A percentile compares a stretch with the other conserved stretches of the same genome.
Evolutionary conservation across 352 stramenopile genomes (phyloP).

Genomic region (Phytophthora nicotianae): DNA sequence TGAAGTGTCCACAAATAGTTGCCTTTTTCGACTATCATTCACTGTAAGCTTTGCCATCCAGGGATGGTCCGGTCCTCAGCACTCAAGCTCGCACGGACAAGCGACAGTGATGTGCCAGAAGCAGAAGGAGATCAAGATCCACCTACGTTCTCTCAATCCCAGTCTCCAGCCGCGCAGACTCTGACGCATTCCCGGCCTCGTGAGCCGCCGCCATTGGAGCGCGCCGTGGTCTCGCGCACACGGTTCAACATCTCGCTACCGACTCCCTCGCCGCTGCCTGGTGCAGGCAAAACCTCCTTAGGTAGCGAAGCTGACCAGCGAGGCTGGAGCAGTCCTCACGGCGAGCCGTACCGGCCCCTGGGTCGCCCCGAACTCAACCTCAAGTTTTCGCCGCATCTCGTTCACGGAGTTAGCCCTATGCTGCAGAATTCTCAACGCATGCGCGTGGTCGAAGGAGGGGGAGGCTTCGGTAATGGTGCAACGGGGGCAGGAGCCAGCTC

Average conservation of each 20-base stretch:
- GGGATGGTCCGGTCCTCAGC: slow-evolving; percentile 5
- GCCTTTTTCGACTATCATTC: background rate
- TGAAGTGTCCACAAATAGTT: slow-evolving; percentile 16
- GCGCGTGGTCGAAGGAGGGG: slow-evolving; percentile 26
- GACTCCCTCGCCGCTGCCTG: background rate
- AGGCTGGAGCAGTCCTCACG: slow-evolving; percentile 75
- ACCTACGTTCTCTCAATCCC: background rate
- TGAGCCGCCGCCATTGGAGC: slow-evolving; percentile 38
- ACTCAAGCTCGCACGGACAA: background rate
- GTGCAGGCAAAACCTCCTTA: slow-evolving; percentile 1
- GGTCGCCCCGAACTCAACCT: slow-evolving; percentile 70
- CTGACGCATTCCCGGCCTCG: background rate
- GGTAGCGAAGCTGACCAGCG: slow-evolving; percentile 26
- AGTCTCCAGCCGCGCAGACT: background rate
- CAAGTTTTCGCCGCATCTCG: slow-evolving; percentile 65
- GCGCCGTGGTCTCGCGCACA: slow-evolving; percentile 57
- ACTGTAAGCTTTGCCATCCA: background rate
- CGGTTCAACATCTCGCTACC: slow-evolving; percentile 59
- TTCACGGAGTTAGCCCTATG: slow-evolving; percentile 34
- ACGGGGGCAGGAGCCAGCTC: background rate
- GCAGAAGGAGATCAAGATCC: background rate
- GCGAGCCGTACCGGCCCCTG: slow-evolving; percentile 70
- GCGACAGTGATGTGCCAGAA: background rate
- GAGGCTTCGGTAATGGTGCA: background rate
- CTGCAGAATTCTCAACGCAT: slow-evolving; percentile 44